Evolutionary conservation across 2,329 filamentous ascomycete species (phyloP).

Genomic region (Thermomyces lanuginosus): DNA sequence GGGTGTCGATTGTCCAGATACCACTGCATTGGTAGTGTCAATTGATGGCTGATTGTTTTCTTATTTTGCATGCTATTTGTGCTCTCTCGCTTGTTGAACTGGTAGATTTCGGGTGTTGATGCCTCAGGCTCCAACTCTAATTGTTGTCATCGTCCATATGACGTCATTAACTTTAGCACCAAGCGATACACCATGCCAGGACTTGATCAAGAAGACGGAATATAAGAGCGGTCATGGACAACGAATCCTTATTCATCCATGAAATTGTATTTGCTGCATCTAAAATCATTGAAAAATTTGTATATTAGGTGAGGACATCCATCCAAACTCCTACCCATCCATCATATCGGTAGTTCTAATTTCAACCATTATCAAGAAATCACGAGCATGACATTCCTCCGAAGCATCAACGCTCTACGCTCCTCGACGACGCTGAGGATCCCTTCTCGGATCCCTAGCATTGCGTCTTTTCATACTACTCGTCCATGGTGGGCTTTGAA

Average conservation of each 20-base stretch:
- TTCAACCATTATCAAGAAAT: too few relatives aligned
- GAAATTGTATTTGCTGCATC: too few relatives aligned
- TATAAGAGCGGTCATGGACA: neutral
- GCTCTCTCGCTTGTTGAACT: constrained; percentile 2
- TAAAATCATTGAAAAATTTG: neutral
- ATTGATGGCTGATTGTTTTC: neutral
- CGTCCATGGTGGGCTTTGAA: constrained; percentile 15
- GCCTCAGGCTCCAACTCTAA: constrained; percentile 1
- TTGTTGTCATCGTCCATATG: constrained; percentile 3
- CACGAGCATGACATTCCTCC: too few relatives aligned
- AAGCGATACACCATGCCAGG: neutral
- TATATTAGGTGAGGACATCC: neutral
- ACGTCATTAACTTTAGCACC: constrained; percentile 4
- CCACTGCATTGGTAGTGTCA: neutral
- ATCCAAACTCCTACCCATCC: constrained; percentile 2
- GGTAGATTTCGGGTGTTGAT: constrained; percentile 2
- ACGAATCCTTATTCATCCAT: neutral
- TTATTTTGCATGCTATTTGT: neutral
- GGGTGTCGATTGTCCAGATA: neutral
- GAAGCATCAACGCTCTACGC: neutral
- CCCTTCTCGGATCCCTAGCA: neutral
- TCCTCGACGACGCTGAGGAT: neutral
- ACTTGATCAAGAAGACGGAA: constrained; percentile 1
- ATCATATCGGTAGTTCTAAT: too few relatives aligned
- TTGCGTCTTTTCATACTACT: constrained; percentile 7